Evolutionary conservation across 805 yeast species (phyloP), one percentile per base, ranked within the genome.

Genomic region (Hyphopichia homilentoma): DNA sequence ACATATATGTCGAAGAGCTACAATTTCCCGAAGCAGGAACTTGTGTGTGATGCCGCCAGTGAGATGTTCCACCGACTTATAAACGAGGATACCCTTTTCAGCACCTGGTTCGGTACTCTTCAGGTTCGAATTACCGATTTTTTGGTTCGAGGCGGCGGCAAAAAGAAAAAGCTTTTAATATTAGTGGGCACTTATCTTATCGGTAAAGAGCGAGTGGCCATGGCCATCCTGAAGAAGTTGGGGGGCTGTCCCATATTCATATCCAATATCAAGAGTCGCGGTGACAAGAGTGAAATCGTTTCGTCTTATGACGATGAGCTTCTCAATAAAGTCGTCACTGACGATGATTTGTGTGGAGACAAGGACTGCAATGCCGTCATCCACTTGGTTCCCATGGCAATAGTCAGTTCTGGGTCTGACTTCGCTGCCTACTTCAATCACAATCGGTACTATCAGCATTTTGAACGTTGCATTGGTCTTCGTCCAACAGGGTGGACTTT

Each of bases 401-500:
- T 80, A 17, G 66, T 65, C 1, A 57, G 78, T 20, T 57, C 67
- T 34, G 54, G 70, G 44, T 63, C 60, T 32, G 55, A 59, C 45
- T 54, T 84, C 30, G 56, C 67, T 8, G 61, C 59, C 16, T 79
- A 81, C 40, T 75, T 74, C 61, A 59, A 64, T 33, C 65, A 60
- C 33, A 65, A 67, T 40, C 57, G 54, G 18, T 71, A 70, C 39
- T 61, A 60, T 24, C 57, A 52, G 17, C 57, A 63, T 25, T 82
- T 73, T 50, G 78, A 77, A 32, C 66, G 76, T 29, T 69, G 86
- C 25, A 66, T 84, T n/a, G 95, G 85, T 0, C 65, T 84, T 21
- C 66, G 77, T 31, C 97, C 97, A 0, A 88, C 97, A 0, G 97
- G 97, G 0, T 93, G 97, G 97, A 70, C 87, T 2, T 82, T 74